phyloP scores from a whole-genome alignment of 371 early-diverging fungal genomes.

The Phascolomyces articulosus region DNA sequence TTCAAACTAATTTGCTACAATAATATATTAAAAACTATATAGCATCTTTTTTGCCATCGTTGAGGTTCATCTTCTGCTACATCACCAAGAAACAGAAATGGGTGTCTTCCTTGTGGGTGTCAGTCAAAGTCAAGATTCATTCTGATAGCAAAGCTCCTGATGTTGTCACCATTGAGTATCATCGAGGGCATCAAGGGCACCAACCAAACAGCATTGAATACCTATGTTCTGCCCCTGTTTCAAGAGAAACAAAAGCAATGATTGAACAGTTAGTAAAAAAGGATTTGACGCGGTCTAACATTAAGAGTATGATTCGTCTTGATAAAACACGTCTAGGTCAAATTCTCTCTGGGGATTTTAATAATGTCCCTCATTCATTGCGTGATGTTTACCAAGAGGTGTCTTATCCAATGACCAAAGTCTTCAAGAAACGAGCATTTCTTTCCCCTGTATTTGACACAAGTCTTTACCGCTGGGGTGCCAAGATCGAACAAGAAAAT shows the following conservation, averaged over 20 bases:
- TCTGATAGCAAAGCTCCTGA: not conserved
- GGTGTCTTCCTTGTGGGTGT: not conserved
- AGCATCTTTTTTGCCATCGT: not conserved
- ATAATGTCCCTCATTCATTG: not conserved
- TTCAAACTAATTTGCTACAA: no score
- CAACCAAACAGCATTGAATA: not conserved
- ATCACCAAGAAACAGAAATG: not conserved
- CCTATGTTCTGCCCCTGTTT: not conserved
- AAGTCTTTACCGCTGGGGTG: constrained; percentile 6
- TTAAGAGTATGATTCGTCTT: constrained; percentile 10
- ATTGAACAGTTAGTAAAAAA: not conserved
- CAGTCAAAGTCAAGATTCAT: not conserved
- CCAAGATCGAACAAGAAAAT: not conserved
- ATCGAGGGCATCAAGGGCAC: not conserved
- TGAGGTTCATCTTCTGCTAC: not conserved
- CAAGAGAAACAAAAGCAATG: not conserved
- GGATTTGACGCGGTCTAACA: constrained; percentile 3
- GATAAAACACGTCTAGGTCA: not conserved
- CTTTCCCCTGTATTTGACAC: not conserved
- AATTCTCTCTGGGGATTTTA: not conserved
- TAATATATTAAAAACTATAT: not conserved
- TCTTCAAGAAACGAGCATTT: not conserved
- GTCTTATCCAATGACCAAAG: constrained; percentile 7
- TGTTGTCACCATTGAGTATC: not conserved
- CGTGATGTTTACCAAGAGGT: constrained; percentile 9